These are phyloP conservation scores for Lichtheimia hyalospora DNA, from an alignment of 371 early-diverging fungal species.

Conservation along the genomic window DNA sequence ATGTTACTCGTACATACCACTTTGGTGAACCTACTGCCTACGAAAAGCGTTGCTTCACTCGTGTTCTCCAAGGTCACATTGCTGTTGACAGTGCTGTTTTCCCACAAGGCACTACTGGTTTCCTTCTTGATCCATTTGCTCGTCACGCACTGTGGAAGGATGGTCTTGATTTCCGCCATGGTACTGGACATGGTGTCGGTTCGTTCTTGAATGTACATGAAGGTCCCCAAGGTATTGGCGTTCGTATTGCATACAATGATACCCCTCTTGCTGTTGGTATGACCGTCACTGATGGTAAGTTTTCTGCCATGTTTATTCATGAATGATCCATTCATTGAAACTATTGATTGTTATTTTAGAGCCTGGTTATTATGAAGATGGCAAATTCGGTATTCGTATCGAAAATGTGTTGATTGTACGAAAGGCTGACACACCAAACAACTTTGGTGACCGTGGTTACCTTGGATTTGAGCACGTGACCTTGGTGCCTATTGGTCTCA, in stretches of 20 bases:
- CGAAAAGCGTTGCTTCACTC: slow-evolving; percentile 93
- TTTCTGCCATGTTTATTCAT: not conserved
- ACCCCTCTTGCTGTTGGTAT: slow-evolving; percentile 79
- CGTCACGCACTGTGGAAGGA: slow-evolving; percentile 90
- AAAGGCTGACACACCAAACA: slow-evolving; percentile 61
- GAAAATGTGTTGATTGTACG: slow-evolving; percentile 87
- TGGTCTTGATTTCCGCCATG: slow-evolving; percentile 97
- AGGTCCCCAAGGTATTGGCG: slow-evolving; percentile 95
- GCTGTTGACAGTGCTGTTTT: slow-evolving; percentile 86
- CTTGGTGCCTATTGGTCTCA: slow-evolving; percentile 76
- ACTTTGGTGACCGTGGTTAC: slow-evolving; percentile 79
- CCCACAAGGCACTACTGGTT: slow-evolving; percentile 87
- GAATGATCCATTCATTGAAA: not conserved
- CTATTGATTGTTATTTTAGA: slow-evolving; percentile 48
- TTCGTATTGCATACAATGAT: slow-evolving; percentile 72
- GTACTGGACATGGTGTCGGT: slow-evolving; percentile 99
- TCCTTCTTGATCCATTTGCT: slow-evolving; percentile 87
- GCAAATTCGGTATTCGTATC: slow-evolving; percentile 97
- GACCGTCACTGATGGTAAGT: slow-evolving; percentile 83
- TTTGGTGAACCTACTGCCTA: slow-evolving; percentile 87
- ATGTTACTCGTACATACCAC: slow-evolving; percentile 96
- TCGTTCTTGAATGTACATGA: slow-evolving; percentile 98
- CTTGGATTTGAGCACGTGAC: slow-evolving; percentile 94
- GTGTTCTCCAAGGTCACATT: slow-evolving; percentile 98
- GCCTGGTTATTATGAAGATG: slow-evolving; percentile 99